Conservation (phyloP, 2,329 filamentous ascomycete species). For the Stylonectria norvegica region DNA sequence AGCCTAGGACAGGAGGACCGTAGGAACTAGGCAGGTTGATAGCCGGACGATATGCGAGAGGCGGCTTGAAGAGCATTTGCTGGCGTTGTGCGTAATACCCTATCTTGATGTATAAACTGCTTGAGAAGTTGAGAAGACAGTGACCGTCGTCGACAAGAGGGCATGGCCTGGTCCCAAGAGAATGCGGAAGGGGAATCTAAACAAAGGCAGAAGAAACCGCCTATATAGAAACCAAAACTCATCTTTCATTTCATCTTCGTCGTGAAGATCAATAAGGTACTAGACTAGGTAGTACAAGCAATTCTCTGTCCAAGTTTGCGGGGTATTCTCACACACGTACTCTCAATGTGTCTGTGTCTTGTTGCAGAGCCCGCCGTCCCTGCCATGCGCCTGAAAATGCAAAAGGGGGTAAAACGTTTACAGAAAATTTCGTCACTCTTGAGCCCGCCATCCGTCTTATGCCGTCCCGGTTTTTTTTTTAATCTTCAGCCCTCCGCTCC, state of each 20-base stretch:
- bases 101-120: constrained; percentile 19
- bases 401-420: neutral
- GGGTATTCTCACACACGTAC: constrained; percentile 2
- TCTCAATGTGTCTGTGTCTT: neutral
- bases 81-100: constrained; percentile 22
- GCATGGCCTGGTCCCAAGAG: too few relatives aligned
- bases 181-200: too few relatives aligned
- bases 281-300: neutral
- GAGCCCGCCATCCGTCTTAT: constrained; percentile 13
- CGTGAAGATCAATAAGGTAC: neutral
- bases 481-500: constrained; percentile 4
- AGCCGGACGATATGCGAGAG: too few relatives aligned
- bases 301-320: constrained; percentile 1
- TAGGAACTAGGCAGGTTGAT: too few relatives aligned
- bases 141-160: too few relatives aligned
- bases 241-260: constrained; percentile 1
- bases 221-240: neutral
- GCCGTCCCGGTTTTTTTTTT: constrained; percentile 12
- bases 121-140: too few relatives aligned
- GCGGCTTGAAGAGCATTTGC: constrained; percentile 20
- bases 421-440: too few relatives aligned
- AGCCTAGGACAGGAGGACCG: constrained; percentile 12
- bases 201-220: too few relatives aligned
- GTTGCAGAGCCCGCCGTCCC: neutral
- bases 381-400: constrained; percentile 2